Evolutionary conservation across 768 basidiomycete species (phyloP).

Genomic region (Tricholoma hemisulphureum): DNA sequence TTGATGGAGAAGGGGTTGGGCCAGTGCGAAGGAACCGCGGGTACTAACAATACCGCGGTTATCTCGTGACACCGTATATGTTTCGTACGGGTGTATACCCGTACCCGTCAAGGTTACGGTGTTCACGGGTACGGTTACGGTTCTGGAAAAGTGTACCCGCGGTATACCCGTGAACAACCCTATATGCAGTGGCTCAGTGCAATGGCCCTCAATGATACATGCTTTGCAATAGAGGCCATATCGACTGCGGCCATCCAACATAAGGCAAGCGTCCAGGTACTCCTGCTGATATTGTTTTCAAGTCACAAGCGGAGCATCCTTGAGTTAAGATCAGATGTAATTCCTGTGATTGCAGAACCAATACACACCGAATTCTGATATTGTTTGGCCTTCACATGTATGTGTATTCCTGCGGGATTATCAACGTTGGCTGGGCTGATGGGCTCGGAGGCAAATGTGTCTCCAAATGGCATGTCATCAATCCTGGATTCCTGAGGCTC

Average conservation of each 20-base stretch:
- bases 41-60: no score
- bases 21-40: no score
- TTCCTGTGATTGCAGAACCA: neutral
- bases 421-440: neutral
- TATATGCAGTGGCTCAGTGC: conserved; percentile 1
- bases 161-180: no score
- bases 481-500: neutral
- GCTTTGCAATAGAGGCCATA: neutral
- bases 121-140: no score
- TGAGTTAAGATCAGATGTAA: neutral
- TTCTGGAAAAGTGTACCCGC: no score
- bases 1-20: no score
- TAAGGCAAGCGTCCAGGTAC: neutral
- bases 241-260: conserved; percentile 1
- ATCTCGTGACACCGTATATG: no score
- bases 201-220: neutral
- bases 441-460: neutral
- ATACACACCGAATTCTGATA: conserved; percentile 4
- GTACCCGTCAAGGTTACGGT: no score
- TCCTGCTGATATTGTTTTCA: neutral
- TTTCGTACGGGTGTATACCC: no score
- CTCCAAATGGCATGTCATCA: neutral
- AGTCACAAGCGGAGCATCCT: conserved; percentile 6
- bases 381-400: neutral
- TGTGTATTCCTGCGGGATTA: neutral